Percentiles rank a stretch among this genome's conserved stretches.
These are phyloP conservation scores for Tilletia horrida DNA, from an alignment of 1,284 basidiomycete species.

Conservation along the genomic window DNA sequence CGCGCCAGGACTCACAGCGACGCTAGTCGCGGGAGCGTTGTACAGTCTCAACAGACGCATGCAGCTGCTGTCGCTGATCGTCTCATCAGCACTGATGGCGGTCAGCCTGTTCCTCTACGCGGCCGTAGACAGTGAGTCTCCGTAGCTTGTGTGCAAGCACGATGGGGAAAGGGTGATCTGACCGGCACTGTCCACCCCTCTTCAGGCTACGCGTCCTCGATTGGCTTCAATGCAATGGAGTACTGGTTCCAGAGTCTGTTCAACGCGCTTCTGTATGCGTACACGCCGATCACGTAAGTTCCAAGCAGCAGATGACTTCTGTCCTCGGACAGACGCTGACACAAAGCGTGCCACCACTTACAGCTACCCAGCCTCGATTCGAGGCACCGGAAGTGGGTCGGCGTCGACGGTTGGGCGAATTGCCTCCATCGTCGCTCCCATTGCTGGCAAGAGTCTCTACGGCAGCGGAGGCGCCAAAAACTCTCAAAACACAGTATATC, in stretches of 20 bases:
- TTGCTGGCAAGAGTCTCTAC: constrained; percentile 58
- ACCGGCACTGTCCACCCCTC: neutral
- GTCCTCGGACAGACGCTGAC: too few species aligned
- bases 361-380: constrained; percentile 55
- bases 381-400: constrained; percentile 56
- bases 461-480: constrained; percentile 61
- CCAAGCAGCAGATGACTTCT: too few species aligned
- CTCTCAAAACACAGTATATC: constrained; percentile 37
- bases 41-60: constrained; percentile 49
- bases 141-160: too few species aligned
- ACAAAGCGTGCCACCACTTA: too few species aligned
- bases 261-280: constrained; percentile 57
- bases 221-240: constrained; percentile 55
- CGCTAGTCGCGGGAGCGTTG: constrained; percentile 44
- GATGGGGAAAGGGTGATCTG: neutral
- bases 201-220: constrained; percentile 35
- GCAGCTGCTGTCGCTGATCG: constrained; percentile 55
- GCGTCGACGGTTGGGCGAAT: constrained; percentile 55
- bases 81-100: constrained; percentile 56
- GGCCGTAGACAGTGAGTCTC: constrained; percentile 40
- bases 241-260: constrained; percentile 56
- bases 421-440: constrained; percentile 54
- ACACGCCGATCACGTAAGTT: constrained; percentile 41
- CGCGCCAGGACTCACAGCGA: constrained; percentile 55
- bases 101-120: constrained; percentile 57